A percentile compares a stretch with the other conserved stretches of the same genome.
Evolutionary conservation across 768 basidiomycete species (phyloP).

Genomic region (Psilocybe subaeruginosa): DNA sequence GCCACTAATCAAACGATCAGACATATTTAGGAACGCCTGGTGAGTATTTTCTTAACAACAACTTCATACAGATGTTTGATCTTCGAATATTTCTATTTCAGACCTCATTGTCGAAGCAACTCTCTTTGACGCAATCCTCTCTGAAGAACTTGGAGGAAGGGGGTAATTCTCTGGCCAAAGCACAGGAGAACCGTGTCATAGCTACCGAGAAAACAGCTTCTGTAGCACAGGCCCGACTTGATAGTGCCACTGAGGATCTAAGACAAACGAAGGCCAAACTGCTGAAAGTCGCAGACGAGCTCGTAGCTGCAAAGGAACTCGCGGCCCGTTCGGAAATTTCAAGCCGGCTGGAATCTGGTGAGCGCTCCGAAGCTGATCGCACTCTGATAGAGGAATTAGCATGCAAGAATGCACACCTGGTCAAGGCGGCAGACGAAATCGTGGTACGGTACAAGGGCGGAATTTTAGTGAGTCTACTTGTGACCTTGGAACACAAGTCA

Average conservation of each 20-base stretch:
- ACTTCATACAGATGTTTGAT: neutral
- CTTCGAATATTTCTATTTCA: neutral
- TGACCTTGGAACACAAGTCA: neutral
- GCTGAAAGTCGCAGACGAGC: constrained; percentile 1
- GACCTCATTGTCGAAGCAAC: neutral
- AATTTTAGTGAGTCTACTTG: constrained; percentile 43
- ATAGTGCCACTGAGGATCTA: constrained; percentile 13
- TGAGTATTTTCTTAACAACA: neutral
- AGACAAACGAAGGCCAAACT: constrained; percentile 5
- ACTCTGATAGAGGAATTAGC: constrained; percentile 22
- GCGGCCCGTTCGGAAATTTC: constrained; percentile 5
- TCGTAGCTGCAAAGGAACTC: constrained; percentile 14
- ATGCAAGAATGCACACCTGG: constrained; percentile 27
- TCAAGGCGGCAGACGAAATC: constrained; percentile 29
- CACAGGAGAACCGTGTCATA: constrained; percentile 29
- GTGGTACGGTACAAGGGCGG: constrained; percentile 45
- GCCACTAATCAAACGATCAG: neutral
- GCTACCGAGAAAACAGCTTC: constrained; percentile 28
- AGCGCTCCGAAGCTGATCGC: constrained; percentile 8
- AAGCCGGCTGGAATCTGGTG: neutral
- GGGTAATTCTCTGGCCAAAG: constrained; percentile 27
- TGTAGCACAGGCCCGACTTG: constrained; percentile 16
- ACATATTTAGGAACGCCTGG: constrained; percentile 12
- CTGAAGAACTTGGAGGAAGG: constrained; percentile 21
- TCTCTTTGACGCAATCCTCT: neutral